Base-by-base conservation (phyloP, 2,329 filamentous ascomycete genomes). In the Stachybotrys echinatus region DNA sequence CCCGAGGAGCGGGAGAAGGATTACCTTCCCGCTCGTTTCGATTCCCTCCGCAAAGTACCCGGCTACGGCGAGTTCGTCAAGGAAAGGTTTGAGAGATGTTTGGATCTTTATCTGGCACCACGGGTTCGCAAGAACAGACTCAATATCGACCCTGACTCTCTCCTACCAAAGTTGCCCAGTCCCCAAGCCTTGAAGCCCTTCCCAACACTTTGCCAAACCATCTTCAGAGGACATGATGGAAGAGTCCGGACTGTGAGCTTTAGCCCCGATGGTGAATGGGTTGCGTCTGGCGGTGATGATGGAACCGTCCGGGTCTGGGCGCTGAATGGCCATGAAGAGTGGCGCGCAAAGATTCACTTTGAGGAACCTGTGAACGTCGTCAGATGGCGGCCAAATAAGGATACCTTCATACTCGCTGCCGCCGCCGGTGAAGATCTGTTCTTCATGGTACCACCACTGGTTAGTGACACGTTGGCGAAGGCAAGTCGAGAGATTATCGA, bases 181-280 rank as follows among this genome's bases (percentile, higher is more conserved):
- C 92, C 94, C 1, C 89, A 96, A 61, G 92, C 99, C 62, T 78
- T 99, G 50, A 90, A 90, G 62, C 94, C 94, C 2, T 99, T 97
- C 77, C 94, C 94, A 14, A 96, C 92, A 0, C 84, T 89, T 8
- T 92, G 89, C 59, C 88, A 92, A 42, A 89, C 90, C 6, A 80
- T 95, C 12, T 97, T 94, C 75, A 77, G 83, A 54, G 92, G 92
- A 12, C 94, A 99, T 63, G 83, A 90, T 54, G 92, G 92, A 17
- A 84, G 91, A 49, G 92, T 99, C 34, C 84, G 94, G 47, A 88
- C 87, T 46, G 80, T 96, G 14, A 80, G 89, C 7, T 83, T 97
- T 55, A 92, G 96, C 65, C 91, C 94, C 3, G 84, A 85, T 39
- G 91, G 94, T 40, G 78, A 86, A 52, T 96, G 85, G 77, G 74